Conservation (phyloP, 371 early-diverging fungal genomes). For the Mucor mucedo region DNA sequence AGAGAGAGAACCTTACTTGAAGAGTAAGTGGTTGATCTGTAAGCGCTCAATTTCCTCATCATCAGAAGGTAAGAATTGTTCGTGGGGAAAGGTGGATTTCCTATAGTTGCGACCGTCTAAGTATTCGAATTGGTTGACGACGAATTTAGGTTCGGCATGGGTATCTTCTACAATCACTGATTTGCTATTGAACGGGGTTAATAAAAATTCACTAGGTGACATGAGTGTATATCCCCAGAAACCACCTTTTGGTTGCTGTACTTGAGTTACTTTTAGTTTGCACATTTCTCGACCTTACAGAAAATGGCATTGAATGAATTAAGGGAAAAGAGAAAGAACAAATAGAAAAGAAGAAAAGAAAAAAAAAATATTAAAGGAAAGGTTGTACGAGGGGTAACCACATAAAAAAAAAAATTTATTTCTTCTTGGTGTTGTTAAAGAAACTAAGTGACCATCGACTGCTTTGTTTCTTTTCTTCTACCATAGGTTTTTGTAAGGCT, state of each 20-base stretch:
- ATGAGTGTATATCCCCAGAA: background rate
- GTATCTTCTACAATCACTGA: background rate
- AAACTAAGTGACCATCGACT: slow-evolving; percentile 49
- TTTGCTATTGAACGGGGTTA: slow-evolving; percentile 8
- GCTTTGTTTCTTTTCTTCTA: slow-evolving; percentile 34
- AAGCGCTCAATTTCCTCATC: slow-evolving; percentile 52
- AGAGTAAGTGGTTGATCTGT: slow-evolving; percentile 39
- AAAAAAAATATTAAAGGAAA: background rate
- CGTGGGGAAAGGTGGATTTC: slow-evolving; percentile 20
- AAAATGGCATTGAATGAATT: background rate
- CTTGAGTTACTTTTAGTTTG: background rate
- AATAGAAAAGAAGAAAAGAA: background rate
- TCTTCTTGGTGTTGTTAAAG: slow-evolving; percentile 28
- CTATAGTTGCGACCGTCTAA: slow-evolving; percentile 42
- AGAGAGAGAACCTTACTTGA: slow-evolving; percentile 28
- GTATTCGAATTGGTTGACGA: slow-evolving; percentile 35
- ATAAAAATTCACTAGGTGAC: background rate
- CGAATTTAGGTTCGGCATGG: slow-evolving; percentile 41
- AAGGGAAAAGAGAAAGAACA: background rate
- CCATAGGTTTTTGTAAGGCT: slow-evolving; percentile 4
- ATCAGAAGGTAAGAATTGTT: slow-evolving; percentile 47
- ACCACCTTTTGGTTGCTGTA: background rate
- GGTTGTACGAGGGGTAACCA: background rate
- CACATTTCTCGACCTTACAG: background rate
- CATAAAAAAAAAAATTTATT: background rate